Base-by-base conservation (phyloP, 345 rosid species). In the Linum trigynum region DNA sequence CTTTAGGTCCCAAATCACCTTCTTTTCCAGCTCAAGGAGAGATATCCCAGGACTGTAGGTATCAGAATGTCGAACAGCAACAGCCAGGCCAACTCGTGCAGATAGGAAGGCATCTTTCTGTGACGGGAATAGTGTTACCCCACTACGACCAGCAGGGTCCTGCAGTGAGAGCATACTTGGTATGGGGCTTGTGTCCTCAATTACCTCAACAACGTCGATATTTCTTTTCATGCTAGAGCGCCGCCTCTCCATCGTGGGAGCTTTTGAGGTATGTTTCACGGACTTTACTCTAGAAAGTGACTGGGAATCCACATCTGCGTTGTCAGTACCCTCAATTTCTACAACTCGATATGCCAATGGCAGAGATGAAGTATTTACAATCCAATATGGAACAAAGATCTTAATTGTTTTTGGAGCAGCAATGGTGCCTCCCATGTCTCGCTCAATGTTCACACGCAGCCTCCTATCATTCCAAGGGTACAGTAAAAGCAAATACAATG, bases 151-250 rank as follows among this genome's bases (percentile, higher is more conserved):
- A 37, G 88, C 87, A 76, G 85, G 80, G 56, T 94, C 99, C 71
- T 88, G 96, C 43, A 91, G 97, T 71, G 99, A 94, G 81, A 94
- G 85, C 99, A 94, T 94, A 78, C 92, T 86, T 70, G 99, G 95
- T 63, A 78, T 72, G 14, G 95, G 92, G 78, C 87, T 87, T 61
- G 85, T 88, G 75, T 94, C 99, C 77, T 86, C 97, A 62, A 94
- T 81, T 41, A 76, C 76, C 82, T 94, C 99, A 43, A 94, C 80
- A 65, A 85, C 89, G 74, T 86, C 84, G 67, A 85, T 41, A 70
- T 81, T 90, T 75, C 91, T 82, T 79, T 72, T 90, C 57, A 76
- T 61, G 41, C 70, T 65, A 65, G 73, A 68, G 62, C 71, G 74
- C 71, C 73, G 90, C 77, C 88, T 78, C 51, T 85, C 90, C 76